A percentile compares a stretch with the other conserved stretches of the same genome.
Evolutionary conservation across 805 yeast species (phyloP).

Genomic region (Saccharomycopsis fodiens): DNA sequence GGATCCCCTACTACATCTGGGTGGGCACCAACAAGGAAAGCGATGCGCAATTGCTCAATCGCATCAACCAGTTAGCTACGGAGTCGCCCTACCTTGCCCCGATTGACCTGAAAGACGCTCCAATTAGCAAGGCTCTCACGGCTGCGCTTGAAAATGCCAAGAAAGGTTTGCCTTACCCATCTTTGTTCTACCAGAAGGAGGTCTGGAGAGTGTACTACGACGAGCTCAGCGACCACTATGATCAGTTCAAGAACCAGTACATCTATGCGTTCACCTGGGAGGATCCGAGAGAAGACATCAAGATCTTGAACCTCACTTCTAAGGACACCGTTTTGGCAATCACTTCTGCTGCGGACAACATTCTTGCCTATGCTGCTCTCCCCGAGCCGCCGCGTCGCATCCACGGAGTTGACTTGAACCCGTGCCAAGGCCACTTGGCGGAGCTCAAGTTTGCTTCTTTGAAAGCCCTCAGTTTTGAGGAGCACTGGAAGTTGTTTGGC

Average conservation of each 20-base stretch:
- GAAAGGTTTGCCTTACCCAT: constrained; percentile 70
- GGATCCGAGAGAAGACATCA: constrained; percentile 76
- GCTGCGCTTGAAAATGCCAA: constrained; percentile 59
- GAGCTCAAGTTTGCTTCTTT: constrained; percentile 73
- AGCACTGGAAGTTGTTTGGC: constrained; percentile 73
- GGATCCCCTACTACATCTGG: constrained; percentile 80
- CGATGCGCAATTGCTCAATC: constrained; percentile 40
- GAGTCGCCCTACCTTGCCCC: constrained; percentile 81
- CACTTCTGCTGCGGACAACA: constrained; percentile 82
- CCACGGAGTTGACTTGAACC: constrained; percentile 82
- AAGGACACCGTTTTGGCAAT: constrained; percentile 74
- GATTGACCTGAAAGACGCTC: constrained; percentile 24
- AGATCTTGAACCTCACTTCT: constrained; percentile 50
- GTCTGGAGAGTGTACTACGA: constrained; percentile 77
- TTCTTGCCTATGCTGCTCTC: constrained; percentile 63
- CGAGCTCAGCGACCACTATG: constrained; percentile 57
- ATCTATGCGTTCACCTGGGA: constrained; percentile 90
- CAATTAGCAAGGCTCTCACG: constrained; percentile 64
- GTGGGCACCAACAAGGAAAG: constrained; percentile 60
- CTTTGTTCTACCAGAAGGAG: constrained; percentile 70
- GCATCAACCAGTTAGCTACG: constrained; percentile 65
- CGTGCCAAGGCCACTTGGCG: constrained; percentile 71
- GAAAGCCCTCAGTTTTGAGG: constrained; percentile 45
- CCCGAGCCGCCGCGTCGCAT: constrained; percentile 68
- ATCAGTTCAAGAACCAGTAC: constrained; percentile 69